Evolutionary conservation across 1,284 basidiomycete genomes (phyloP).

Genomic region (Malassezia psittaci): DNA sequence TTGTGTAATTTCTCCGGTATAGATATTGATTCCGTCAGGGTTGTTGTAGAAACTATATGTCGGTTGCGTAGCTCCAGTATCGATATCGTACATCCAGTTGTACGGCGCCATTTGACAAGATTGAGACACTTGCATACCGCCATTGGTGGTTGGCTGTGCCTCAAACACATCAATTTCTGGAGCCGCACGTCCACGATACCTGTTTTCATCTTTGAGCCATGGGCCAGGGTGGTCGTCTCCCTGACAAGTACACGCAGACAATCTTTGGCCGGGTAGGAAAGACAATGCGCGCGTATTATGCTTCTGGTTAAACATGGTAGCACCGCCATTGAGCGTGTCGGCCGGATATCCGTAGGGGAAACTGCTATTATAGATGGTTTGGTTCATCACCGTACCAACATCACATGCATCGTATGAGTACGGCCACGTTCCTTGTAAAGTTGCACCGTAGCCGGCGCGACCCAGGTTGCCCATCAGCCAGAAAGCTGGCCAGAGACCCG

Average conservation of each 20-base stretch:
- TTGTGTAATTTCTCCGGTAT: slow-evolving; percentile 37
- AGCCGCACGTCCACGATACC: slow-evolving; percentile 58
- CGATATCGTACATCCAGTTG: slow-evolving; percentile 48
- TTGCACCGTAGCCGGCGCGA: slow-evolving; percentile 43
- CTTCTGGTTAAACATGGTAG: slow-evolving; percentile 22
- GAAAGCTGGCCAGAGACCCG: slow-evolving; percentile 59
- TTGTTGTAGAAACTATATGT: slow-evolving; percentile 30
- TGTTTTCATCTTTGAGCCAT: slow-evolving; percentile 40
- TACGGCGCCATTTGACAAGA: slow-evolving; percentile 65
- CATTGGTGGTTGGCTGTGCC: slow-evolving; percentile 49
- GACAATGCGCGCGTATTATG: slow-evolving; percentile 27
- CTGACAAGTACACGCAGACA: slow-evolving; percentile 60
- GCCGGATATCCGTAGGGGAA: background rate
- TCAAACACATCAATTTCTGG: slow-evolving; percentile 64
- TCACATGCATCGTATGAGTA: slow-evolving; percentile 63
- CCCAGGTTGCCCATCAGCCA: slow-evolving; percentile 78
- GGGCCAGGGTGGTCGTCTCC: slow-evolving; percentile 76
- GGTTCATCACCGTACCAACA: slow-evolving; percentile 68
- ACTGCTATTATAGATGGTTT: background rate
- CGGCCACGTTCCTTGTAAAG: slow-evolving; percentile 59
- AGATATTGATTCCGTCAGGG: slow-evolving; percentile 18
- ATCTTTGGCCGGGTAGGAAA: slow-evolving; percentile 67
- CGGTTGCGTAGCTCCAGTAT: background rate
- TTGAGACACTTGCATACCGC: slow-evolving; percentile 59
- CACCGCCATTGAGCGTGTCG: slow-evolving; percentile 1